Base-by-base conservation (phyloP, 1,139 yeast genomes). In the Kodamaea suecica region DNA sequence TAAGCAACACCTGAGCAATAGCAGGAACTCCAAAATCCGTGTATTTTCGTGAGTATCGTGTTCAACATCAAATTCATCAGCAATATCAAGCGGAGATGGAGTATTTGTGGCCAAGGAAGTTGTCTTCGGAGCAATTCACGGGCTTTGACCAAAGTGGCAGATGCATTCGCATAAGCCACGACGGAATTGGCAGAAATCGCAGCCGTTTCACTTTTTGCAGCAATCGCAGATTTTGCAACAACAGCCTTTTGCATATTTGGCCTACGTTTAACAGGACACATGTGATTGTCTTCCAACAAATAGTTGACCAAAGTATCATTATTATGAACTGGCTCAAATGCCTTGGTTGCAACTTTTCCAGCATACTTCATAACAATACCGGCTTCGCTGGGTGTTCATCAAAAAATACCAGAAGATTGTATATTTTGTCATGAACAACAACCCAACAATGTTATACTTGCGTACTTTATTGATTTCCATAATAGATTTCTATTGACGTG, bases 321-420 rank as follows among this genome's bases (percentile, higher is more conserved):
- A 0, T 95, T 95, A 59, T 90, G 98, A 39, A 90, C 73, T 6
- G 95, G 95, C 41, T 73, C 78, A 52, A 76, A 76, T 10, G 72
- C 78, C 46, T 72, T 73, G 24, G 81, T 73, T n/a, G 80, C 80
- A 47, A 76, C 80, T 39, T 69, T 63, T 1, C 81, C 81, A 8
- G 80, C 80, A 44, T 70, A 72, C 47, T 71, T 70, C 42, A 75
- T 51, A 29, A 76, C 71, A 29, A 76, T 70, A 5, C 63, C 74
- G 1, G 67, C 52, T 3, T 81, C 81, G 10, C 80, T 0, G 80
- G 80, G 42, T 74, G 80, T 35, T 73, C 68, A 24, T 57, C 57
- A 14, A 76, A 46, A 45, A 76, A 76, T 29, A 60, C 61, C 9
- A 74, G 64, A 19, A 75, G 72, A 49, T 76, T 76, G 48, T 75